Evolutionary conservation across 2,329 filamentous ascomycete genomes (phyloP).

Genomic region (Teratosphaeria zuluensis): DNA sequence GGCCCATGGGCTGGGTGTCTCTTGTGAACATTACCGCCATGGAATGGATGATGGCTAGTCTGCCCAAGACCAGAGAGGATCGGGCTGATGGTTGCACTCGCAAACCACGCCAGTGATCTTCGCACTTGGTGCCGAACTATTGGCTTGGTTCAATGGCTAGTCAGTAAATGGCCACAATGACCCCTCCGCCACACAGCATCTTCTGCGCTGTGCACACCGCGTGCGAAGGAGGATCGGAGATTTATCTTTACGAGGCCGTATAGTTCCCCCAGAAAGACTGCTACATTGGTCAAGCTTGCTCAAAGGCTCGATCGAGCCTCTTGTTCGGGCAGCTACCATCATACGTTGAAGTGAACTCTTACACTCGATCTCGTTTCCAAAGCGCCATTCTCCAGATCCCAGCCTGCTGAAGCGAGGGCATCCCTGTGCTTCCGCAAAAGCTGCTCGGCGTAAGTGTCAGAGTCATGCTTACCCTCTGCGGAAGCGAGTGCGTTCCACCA

Average conservation of each 20-base stretch:
- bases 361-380: constrained; percentile 55
- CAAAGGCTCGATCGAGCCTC: background rate
- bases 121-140: background rate
- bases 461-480: constrained; percentile 17
- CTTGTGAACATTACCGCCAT: too few relatives aligned
- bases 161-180: background rate
- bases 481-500: constrained; percentile 53
- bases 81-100: background rate
- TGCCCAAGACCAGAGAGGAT: background rate
- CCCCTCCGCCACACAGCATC: background rate
- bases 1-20: too few relatives aligned
- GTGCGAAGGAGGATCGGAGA: background rate
- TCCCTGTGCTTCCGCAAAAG: constrained; percentile 39
- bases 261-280: too few relatives aligned
- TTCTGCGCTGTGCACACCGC: background rate
- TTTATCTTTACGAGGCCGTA: background rate
- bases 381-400: constrained; percentile 55
- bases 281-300: background rate
- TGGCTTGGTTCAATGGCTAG: background rate
- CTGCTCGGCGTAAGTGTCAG: constrained; percentile 22
- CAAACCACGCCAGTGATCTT: background rate
- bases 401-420: constrained; percentile 43
- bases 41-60: too few relatives aligned
- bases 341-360: constrained; percentile 7
- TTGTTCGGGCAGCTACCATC: background rate